Conservation (phyloP, 2,329 filamentous ascomycete genomes). For the Incumbomyces lentus region DNA sequence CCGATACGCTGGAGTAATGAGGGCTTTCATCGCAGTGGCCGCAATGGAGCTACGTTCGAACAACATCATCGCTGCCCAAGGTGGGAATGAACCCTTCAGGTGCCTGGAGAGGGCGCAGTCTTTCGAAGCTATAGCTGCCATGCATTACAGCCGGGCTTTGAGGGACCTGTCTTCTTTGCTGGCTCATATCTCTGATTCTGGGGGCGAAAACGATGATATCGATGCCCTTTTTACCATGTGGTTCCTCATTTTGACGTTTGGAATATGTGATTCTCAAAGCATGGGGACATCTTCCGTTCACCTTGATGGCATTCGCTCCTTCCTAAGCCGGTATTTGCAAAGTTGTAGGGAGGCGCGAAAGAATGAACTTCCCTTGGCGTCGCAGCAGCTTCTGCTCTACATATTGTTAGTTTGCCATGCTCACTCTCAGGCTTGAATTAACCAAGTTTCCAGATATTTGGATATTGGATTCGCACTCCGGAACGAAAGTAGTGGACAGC, state of each 20-base stretch:
- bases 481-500: too few relatives aligned
- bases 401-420: slow-evolving; percentile 6
- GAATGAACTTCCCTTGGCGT: slow-evolving; percentile 3
- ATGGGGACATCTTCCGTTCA: slow-evolving; percentile 6
- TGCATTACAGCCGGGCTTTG: slow-evolving; percentile 2
- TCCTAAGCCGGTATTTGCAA: slow-evolving; percentile 4
- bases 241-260: not conserved
- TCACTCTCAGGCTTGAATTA: not conserved
- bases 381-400: slow-evolving; percentile 8
- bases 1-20: slow-evolving; percentile 8
- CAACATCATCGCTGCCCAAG: slow-evolving; percentile 2
- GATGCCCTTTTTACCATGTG: slow-evolving; percentile 5
- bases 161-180: slow-evolving; percentile 9
- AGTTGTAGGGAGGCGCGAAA: not conserved
- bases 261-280: slow-evolving; percentile 6
- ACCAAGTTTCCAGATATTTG: too few relatives aligned
- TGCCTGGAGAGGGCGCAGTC: not conserved
- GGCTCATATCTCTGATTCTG: slow-evolving; percentile 1
- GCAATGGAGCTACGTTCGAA: slow-evolving; percentile 8
- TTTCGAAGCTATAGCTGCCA: slow-evolving; percentile 1
- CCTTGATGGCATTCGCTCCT: slow-evolving; percentile 8
- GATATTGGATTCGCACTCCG: too few relatives aligned
- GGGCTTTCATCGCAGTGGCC: slow-evolving; percentile 8
- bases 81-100: not conserved
- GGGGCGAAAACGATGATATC: not conserved